A percentile compares a stretch with the other conserved stretches of the same genome.
These are phyloP conservation scores for Ustilago cynodontis DNA, from an alignment of 1,284 basidiomycete species.

Conservation along the genomic window DNA sequence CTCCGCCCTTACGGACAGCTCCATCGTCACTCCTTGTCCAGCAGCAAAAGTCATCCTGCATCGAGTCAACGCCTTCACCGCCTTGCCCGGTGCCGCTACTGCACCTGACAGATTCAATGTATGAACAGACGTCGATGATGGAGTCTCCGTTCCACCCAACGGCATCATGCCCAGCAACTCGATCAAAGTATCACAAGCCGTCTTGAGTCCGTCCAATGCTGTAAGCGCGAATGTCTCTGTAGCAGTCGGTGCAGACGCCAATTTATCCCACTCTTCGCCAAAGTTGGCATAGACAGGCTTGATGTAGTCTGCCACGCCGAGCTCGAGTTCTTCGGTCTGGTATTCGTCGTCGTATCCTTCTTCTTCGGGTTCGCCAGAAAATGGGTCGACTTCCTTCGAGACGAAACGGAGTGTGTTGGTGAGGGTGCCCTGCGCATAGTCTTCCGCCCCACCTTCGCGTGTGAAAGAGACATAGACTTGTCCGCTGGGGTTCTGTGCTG, in stretches of 20 bases:
- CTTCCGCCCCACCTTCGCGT: constrained; percentile 78
- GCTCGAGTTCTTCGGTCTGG: constrained; percentile 93
- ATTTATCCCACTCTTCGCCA: constrained; percentile 91
- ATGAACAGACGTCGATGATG: constrained; percentile 85
- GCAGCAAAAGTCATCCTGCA: constrained; percentile 94
- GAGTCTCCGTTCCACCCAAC: constrained; percentile 75
- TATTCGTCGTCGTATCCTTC: constrained; percentile 99
- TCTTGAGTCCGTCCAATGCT: constrained; percentile 89
- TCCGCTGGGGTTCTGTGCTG: constrained; percentile 78
- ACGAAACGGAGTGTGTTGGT: constrained; percentile 93
- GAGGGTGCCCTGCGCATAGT: constrained; percentile 88
- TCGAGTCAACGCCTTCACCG: constrained; percentile 89
- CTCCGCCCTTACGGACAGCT: constrained; percentile 92
- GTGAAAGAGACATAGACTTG: constrained; percentile 95
- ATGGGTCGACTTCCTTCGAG: constrained; percentile 96
- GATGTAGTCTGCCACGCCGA: constrained; percentile 92
- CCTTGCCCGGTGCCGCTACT: constrained; percentile 82
- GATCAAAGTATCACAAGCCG: constrained; percentile 88
- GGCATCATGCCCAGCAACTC: constrained; percentile 97
- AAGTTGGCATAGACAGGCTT: constrained; percentile 92
- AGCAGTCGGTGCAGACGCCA: constrained; percentile 73
- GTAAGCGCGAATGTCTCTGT: constrained; percentile 96
- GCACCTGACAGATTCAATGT: constrained; percentile 92
- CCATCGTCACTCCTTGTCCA: constrained; percentile 93
- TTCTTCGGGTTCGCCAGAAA: constrained; percentile 95